These are phyloP conservation scores for Skeletonema grethae DNA, from an alignment of 108 stramenopile genomes.

Conservation along the genomic window DNA sequence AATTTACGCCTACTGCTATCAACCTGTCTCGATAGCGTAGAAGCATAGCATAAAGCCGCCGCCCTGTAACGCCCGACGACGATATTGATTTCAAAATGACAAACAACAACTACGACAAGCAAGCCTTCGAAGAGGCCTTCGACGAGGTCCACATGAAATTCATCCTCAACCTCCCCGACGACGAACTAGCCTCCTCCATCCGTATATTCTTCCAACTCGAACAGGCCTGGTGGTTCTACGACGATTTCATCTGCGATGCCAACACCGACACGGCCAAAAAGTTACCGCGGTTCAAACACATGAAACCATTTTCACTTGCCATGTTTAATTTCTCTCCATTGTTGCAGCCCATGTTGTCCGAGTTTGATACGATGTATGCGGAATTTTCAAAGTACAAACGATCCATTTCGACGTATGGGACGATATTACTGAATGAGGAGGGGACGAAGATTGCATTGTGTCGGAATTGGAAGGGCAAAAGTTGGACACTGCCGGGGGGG, in stretches of 20 bases:
- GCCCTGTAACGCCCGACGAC: no score
- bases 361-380: slow-evolving; percentile 72
- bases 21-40: no score
- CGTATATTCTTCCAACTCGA: slow-evolving; percentile 92
- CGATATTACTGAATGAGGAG: slow-evolving; percentile 67
- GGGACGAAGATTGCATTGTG: slow-evolving; percentile 65
- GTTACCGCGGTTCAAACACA: slow-evolving; percentile 49
- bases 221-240: slow-evolving; percentile 94
- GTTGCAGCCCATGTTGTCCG: slow-evolving; percentile 42
- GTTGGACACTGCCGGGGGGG: slow-evolving; percentile 84
- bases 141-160: slow-evolving; percentile 92
- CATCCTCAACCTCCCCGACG: slow-evolving; percentile 78
- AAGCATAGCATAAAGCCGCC: no score
- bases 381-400: slow-evolving; percentile 78
- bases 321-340: slow-evolving; percentile 76
- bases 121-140: slow-evolving; percentile 68
- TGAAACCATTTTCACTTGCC: slow-evolving; percentile 70
- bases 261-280: slow-evolving; percentile 3
- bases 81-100: background rate
- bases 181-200: slow-evolving; percentile 72
- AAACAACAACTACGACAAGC: slow-evolving; percentile 7
- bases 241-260: slow-evolving; percentile 80
- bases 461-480: slow-evolving; percentile 66
- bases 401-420: slow-evolving; percentile 82
- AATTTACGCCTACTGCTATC: no score